Base-by-base conservation (phyloP, 1,284 basidiomycete genomes). In the Macrocybe sp. region DNA sequence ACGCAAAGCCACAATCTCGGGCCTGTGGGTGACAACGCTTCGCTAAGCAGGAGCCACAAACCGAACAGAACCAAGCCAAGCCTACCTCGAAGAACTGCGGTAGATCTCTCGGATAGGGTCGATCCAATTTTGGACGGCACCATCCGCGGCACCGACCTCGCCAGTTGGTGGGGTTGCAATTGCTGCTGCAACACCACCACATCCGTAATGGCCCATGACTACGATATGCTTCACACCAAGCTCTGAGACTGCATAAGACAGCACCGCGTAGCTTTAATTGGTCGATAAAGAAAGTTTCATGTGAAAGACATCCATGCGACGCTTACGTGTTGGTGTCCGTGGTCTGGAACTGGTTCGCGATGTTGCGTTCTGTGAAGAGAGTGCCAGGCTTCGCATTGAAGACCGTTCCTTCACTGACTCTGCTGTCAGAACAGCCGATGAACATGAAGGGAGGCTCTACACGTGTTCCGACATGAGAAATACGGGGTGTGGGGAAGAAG, bases 131-230 rank as follows among this genome's bases (percentile, higher is more conserved):
- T 68, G 63, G 12, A 68, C 57, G 2, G 60, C 56, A 16, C 56
- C 55, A 45, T 58, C 56, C 1, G 64, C 60, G 28, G 54, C 56
- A 46, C 62, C 60, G 11, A 63, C 50, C 16, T 50, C 48, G 5
- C 44, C 45, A 2, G 46, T 14, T 2, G 61, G 60, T 12, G 61
- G 53, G 2, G 60, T 48, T 29, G 59, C 58, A 45, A 68, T 68
- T 2, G 66, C 52, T 10, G 63, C 64, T 7, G 61, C 67, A n/a
- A 67, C 61, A 35, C 67, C 67, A 31, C 65, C 65, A 48, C 66
- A 69, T 8, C 64, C 62, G 42, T 66, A 67, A 48, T 68, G 66
- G 10, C 67, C 66, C 59, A 67, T 64, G n/a, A 69, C 61, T 40
- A 69, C 61, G 39, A 69, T 54, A 41, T 68, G 66, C 46, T 62